Base-by-base conservation (phyloP, 2,329 filamentous ascomycete species). In the Mycosphaerella sp. region DNA sequence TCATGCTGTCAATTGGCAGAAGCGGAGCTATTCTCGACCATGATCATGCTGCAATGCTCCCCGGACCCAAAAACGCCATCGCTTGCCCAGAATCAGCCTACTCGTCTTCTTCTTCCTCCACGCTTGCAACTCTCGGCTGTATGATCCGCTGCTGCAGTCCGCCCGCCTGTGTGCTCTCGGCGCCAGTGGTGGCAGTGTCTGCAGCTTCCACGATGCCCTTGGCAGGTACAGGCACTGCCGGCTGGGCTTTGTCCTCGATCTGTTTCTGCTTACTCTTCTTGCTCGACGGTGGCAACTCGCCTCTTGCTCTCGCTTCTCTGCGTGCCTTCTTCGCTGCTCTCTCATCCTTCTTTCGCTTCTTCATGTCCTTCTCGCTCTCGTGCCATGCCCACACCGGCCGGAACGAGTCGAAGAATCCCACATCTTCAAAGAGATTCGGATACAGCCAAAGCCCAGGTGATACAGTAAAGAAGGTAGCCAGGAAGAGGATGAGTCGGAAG, bases 391-490 rank as follows among this genome's bases (percentile, higher is more conserved):
- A 98, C 5, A 95, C 74, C 17, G 93, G 93, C 68, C 86, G 86
- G 80, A 98, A 98, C 67, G 88, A 95, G 70, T 98, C 93, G 72
- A 98, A 86, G 75, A 98, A 97, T 6, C 92, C 95, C 29, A 98
- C 93, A 69, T 98, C 93, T 71, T 98, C 93, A 77, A 96, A 98
- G 17, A 98, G 76, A 69, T 98, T 98, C 46, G 93, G 93, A 74
- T 92, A 98, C 43, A 98, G 79, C 93, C 93, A 98, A n/a, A 98
- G 78, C 65, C 93, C 93, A 2, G 93, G 93, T 3, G 91, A 77
- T 0, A 83, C 78, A 12, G 80, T 78, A 68, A 97, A 95, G 73
- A 95, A 90, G 21, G 93, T 97, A 69, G 95, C 74, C 69, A 89
- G 86, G 77, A 98, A 98, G 29, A 98, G 78, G 57, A 98, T 95